Evolutionary conservation across 148 eudicot genomes (phyloP).

Genomic region (Rhododendron griersonianum): DNA sequence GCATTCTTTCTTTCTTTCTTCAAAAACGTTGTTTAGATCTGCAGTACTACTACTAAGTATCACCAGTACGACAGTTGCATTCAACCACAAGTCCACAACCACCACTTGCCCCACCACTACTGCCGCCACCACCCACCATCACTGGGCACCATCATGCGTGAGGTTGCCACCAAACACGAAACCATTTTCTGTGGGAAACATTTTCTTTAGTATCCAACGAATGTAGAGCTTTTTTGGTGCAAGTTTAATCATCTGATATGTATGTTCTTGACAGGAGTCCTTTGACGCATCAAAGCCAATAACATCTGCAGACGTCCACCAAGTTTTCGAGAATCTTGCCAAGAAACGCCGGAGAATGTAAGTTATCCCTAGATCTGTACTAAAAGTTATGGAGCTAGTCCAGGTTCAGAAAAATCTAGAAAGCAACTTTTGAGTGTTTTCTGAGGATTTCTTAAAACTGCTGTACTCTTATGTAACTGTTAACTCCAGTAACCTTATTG

Average conservation of each 20-base stretch:
- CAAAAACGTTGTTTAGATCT: neutral
- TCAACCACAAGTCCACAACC: neutral
- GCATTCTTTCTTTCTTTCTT: neutral
- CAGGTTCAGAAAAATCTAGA: constrained; percentile 8
- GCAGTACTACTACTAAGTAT: neutral
- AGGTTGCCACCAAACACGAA: neutral
- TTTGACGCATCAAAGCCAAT: constrained; percentile 59
- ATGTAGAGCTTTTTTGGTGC: neutral
- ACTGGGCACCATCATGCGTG: neutral
- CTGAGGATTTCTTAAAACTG: neutral
- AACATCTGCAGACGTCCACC: constrained; percentile 74
- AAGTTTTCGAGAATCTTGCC: constrained; percentile 84
- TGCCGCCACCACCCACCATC: neutral
- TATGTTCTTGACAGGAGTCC: constrained; percentile 51
- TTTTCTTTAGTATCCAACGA: neutral
- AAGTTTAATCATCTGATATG: neutral
- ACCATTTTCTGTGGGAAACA: neutral
- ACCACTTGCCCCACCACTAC: neutral
- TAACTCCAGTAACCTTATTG: neutral
- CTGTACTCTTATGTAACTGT: neutral
- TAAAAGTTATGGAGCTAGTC: neutral
- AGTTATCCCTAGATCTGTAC: constrained; percentile 5
- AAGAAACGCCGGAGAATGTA: constrained; percentile 69
- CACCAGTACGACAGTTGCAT: neutral
- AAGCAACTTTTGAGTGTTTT: neutral